Evolutionary conservation across 2,329 filamentous ascomycete genomes (phyloP).

Genomic region (Dactylonectria estremocensis): DNA sequence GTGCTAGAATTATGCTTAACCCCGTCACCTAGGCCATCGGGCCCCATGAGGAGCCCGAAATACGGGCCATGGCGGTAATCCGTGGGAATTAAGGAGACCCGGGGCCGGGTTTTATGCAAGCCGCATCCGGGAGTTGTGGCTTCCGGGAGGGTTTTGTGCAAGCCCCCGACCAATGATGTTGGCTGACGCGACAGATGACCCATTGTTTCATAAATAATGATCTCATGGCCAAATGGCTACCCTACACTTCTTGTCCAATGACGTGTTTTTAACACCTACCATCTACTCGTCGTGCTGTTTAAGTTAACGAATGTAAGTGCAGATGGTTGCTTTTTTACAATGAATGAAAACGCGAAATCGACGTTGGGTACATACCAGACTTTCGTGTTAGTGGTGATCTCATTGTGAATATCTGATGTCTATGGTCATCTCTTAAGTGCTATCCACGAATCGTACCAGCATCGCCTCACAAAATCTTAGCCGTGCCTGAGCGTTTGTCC

Average conservation of each 20-base stretch:
- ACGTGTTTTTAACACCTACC: not conserved
- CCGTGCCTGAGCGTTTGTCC: too few species aligned
- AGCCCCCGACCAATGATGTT: not conserved
- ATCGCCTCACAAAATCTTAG: too few species aligned
- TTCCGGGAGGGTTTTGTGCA: conserved; percentile 15
- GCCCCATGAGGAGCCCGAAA: conserved; percentile 4
- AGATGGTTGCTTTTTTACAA: too few species aligned
- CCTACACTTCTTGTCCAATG: not conserved
- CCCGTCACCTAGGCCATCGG: conserved; percentile 10
- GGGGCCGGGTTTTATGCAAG: conserved; percentile 13
- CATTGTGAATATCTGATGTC: too few species aligned
- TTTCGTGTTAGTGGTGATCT: too few species aligned
- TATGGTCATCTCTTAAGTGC: too few species aligned
- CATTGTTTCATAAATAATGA: not conserved
- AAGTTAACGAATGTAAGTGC: too few species aligned
- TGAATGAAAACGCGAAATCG: too few species aligned
- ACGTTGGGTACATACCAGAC: too few species aligned
- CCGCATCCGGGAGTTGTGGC: not conserved
- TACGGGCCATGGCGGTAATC: not conserved
- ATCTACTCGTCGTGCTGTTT: too few species aligned
- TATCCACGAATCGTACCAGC: too few species aligned
- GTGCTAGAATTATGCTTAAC: not conserved
- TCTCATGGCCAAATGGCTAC: not conserved
- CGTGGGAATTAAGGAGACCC: not conserved
- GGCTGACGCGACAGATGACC: not conserved